Evolutionary conservation across 805 yeast genomes (phyloP).

Genomic region (Torulaspora microellipsoides): DNA sequence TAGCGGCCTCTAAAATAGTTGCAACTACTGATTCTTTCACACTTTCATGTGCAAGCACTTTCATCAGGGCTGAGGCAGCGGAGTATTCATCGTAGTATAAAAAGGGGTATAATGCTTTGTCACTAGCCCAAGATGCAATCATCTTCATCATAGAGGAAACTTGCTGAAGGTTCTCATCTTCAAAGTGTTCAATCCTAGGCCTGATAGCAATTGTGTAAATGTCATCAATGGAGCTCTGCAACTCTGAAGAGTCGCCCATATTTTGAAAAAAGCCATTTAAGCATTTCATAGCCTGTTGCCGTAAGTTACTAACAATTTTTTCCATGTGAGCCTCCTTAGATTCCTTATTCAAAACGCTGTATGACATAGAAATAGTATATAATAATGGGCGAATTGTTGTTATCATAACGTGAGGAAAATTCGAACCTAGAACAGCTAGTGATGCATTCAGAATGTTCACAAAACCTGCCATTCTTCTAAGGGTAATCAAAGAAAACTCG

Average conservation of each 20-base stretch:
- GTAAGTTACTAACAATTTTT: conserved; percentile 52
- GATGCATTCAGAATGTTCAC: conserved; percentile 39
- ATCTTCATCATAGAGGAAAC: conserved; percentile 72
- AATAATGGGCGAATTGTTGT: conserved; percentile 54
- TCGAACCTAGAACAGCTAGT: conserved; percentile 49
- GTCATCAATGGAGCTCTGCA: conserved; percentile 49
- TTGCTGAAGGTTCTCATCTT: conserved; percentile 74
- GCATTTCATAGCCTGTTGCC: conserved; percentile 66
- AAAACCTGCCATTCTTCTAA: conserved; percentile 61
- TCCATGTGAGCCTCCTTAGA: conserved; percentile 26
- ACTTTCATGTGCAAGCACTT: conserved; percentile 46
- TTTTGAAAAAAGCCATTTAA: conserved; percentile 51
- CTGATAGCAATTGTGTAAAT: conserved; percentile 52
- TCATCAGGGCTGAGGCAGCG: conserved; percentile 52
- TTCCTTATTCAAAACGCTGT: conserved; percentile 35
- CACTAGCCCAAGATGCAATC: conserved; percentile 54
- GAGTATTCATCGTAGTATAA: conserved; percentile 52
- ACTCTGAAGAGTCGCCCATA: conserved; percentile 48
- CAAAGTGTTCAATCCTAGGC: conserved; percentile 66
- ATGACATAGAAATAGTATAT: conserved; percentile 52
- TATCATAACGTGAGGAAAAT: conserved; percentile 45
- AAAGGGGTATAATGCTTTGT: conserved; percentile 44
- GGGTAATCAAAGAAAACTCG: conserved; percentile 28
- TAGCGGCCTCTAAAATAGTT: conserved; percentile 51
- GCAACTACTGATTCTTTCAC: conserved; percentile 65